Base-by-base conservation (phyloP, 2,329 filamentous ascomycete species). In the Alternaria solani region DNA sequence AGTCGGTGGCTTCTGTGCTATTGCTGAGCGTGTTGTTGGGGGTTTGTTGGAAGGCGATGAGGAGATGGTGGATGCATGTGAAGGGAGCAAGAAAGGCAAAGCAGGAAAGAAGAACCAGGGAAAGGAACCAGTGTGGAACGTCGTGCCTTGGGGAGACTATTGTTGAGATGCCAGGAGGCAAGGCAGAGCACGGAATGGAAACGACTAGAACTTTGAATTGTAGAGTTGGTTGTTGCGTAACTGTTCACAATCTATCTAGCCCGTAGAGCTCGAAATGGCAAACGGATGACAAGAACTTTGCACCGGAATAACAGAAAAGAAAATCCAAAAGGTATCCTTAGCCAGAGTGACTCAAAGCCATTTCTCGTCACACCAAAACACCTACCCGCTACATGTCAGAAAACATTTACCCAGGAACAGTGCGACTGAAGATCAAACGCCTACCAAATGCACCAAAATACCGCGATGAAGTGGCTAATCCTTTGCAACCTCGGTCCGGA, bases 401-500 rank as follows among this genome's bases (percentile, higher is more conserved):
- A 51, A 51, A 32, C 41, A 38, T 11, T 47, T 43, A 58, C 47
- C 46, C 47, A 48, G 34, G 26, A 46, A 58, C 26, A 57, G 44
- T 36, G 51, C 51, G 42, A 47, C 26, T 43, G 44, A 59, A 61
- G 55, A 41, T 53, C 25, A 53, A 64, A 64, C 65, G 65, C 65
- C 67, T 38, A 30, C 48, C 25, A 57, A 57, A 63, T 60, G 57
- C 57, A 57, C 39, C 32, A 34, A 36, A 34, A 25, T 12, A 44
- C 54, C 30, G 18, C 25, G 32, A 9, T 30, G n/a, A 26, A 51
- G 47, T 41, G 36, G 20, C 47, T 59, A 68, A n/a, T 70, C 71
- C 44, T 73, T 73, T 6, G 70, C 71, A 7, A 70, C 66, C 44
- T 74, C 71, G 23, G 72, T 65, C 23, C 70, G 59, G 9, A 75